Evolutionary conservation across 176 grass and related monocot species (phyloP), one percentile per base, ranked within the genome.

Genomic region (Eremochloa ophiuroides): DNA sequence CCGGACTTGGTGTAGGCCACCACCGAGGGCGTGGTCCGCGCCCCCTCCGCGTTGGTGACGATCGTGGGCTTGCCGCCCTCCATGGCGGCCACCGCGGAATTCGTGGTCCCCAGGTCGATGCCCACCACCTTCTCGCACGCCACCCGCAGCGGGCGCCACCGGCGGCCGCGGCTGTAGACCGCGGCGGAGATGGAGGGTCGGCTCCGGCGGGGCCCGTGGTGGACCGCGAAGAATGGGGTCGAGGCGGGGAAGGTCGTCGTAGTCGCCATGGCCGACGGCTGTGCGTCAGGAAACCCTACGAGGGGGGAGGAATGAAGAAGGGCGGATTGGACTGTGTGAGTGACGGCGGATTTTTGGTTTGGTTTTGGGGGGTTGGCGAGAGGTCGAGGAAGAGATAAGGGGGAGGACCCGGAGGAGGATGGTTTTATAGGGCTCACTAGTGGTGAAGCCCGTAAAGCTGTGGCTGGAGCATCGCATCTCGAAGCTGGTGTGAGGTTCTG

Each of bases 71-170:
- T 90, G 79, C 93, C 90, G 11, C 93, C 93, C 70, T 95, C 93
- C 89, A 92, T 91, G 4, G 90, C 89, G 16, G 92, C 88, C 20
- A 94, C 92, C 5, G 89, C 92, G 25, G 89, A 94, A 77, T 94
- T 94, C n/a, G 92, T 92, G 41, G 92, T 94, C 38, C 92, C 92
- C 29, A 94, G 92, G 76, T 94, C 92, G 84, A 94, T 94, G 15
- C 92, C 89, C 0, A 92, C 89, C 56, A 91, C 92, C 84, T 91
- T 91, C 86, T 91, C 92, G 84, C 83, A 87, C 17, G 82, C 76
- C 27, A 89, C 89, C 18, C 86, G 89, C 41, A 91, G 87, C 10
- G 92, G 71, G 4, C 88, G 82, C 84, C 88, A 84, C 68, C 76
- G 74, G 42, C 82, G 78, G 8, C 77, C 48, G 10, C 88, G 71